These are phyloP conservation scores for Leersia perrieri DNA, from an alignment of 176 grass and related monocot genomes.

Conservation along the genomic window DNA sequence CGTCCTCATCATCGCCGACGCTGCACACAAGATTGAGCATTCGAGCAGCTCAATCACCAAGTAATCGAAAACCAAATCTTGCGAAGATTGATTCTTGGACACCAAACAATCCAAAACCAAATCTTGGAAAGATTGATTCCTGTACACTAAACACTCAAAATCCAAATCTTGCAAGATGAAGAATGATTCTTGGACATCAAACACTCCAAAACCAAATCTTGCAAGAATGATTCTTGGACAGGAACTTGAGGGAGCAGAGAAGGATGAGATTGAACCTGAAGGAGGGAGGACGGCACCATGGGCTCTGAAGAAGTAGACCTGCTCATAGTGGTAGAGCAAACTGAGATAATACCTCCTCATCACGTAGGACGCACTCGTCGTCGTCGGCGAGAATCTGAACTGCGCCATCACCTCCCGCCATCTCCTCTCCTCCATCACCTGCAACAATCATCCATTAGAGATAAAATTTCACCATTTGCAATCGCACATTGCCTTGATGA, in stretches of 20 bases:
- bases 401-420: slow-evolving; percentile 54
- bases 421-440: slow-evolving; percentile 59
- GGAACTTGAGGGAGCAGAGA: not conserved
- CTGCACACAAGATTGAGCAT: not conserved
- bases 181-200: not conserved
- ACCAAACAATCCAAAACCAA: not conserved
- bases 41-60: not conserved
- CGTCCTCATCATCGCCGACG: slow-evolving; percentile 38
- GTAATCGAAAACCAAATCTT: not conserved
- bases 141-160: not conserved
- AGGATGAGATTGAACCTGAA: slow-evolving; percentile 22
- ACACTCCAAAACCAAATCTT: not conserved
- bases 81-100: not conserved
- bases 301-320: slow-evolving; percentile 54
- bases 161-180: not conserved
- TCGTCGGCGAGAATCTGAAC: slow-evolving; percentile 50
- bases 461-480: not conserved
- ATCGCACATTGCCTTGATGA: too few relatives aligned
- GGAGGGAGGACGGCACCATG: slow-evolving; percentile 42
- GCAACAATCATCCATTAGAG: not conserved
- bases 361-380: slow-evolving; percentile 59
- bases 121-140: not conserved
- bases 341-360: slow-evolving; percentile 59
- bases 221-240: too few relatives aligned
- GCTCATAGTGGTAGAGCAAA: slow-evolving; percentile 56